Base-by-base conservation (phyloP, 768 basidiomycete genomes). In the Glaciozyma martinii region DNA sequence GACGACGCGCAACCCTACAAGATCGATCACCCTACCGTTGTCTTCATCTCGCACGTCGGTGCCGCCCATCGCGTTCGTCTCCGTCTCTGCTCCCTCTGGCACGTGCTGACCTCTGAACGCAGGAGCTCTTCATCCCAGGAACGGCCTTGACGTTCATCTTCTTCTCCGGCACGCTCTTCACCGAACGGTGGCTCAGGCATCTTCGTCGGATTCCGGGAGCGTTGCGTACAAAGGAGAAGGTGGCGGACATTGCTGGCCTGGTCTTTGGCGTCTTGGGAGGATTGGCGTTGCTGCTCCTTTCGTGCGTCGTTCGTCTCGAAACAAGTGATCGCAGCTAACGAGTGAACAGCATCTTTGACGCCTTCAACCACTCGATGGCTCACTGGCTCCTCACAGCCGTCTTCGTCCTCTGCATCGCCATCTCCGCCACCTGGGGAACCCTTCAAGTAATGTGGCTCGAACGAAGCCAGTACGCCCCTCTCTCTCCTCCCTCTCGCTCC, bases 181-280 rank as follows among this genome's bases (percentile, higher is more conserved):
- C 73, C 27, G 78, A 78, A 65, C 70, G 78, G 33, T 78, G 76
- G 76, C 71, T 79, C 5, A 66, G 78, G 13, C 77, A 78, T 63
- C 72, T 77, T 33, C 78, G 78, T 52, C 74, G 78, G 10, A 66
- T 79, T 3, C 78, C 78, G 4, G 73, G 73, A 21, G 72, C 76
- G 23, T 43, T 78, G 0, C 61, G 73, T 23, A 66, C 56, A 52
- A 56, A 74, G 15, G 77, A 77, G 63, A 71, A 73, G 54, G 61
- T 78, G 37, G 76, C 73, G 61, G 77, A 78, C 65, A 76, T 76
- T 70, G 59, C 76, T 5, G 74, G 75, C 19, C 75, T 77, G 65
- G 49, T 76, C 4, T 78, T 78, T 61, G 71, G 75, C 29, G 66
- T 75, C 30, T 33, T 77, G 42, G 78, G 77, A 3, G 70, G 70